A percentile compares a stretch with the other conserved stretches of the same genome.
Conservation (phyloP, 192 early-diverging fungal genomes). For the Umbelopsis ramanniana region DNA sequence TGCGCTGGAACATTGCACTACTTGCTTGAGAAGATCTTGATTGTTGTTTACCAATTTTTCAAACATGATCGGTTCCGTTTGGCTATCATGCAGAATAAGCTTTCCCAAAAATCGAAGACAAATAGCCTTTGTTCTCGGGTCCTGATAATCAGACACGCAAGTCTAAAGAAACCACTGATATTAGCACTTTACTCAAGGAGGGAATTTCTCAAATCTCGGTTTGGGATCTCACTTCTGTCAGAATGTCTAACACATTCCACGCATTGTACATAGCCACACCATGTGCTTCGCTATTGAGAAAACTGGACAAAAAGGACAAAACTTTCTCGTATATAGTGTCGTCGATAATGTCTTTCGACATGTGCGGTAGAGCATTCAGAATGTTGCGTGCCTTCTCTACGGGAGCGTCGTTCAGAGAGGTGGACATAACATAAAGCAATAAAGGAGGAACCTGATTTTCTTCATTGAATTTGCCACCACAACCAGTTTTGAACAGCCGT, state of each 20-base stretch:
- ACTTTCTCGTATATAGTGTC: slow-evolving; percentile 80
- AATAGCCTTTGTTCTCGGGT: slow-evolving; percentile 30
- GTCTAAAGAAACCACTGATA: slow-evolving; percentile 14
- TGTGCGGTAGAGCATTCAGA: slow-evolving; percentile 61
- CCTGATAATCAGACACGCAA: slow-evolving; percentile 31
- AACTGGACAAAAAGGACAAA: slow-evolving; percentile 62
- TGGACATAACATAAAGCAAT: neutral
- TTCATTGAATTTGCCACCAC: neutral
- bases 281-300: slow-evolving; percentile 39
- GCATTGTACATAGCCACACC: slow-evolving; percentile 38
- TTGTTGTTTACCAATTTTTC: neutral
- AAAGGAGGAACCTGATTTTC: neutral
- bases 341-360: slow-evolving; percentile 75
- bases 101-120: slow-evolving; percentile 36
- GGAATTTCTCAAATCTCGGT: neutral
- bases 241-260: slow-evolving; percentile 48
- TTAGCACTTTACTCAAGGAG: slow-evolving; percentile 9
- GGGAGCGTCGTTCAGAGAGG: slow-evolving; percentile 7
- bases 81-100: slow-evolving; percentile 3
- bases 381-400: slow-evolving; percentile 47
- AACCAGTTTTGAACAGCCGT: too few species aligned
- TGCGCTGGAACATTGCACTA: slow-evolving; percentile 9
- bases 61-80: neutral
- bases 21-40: slow-evolving; percentile 1
- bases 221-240: slow-evolving; percentile 27